Conservation (phyloP, 148 eudicot genomes). For the Rhododendron henanense region DNA sequence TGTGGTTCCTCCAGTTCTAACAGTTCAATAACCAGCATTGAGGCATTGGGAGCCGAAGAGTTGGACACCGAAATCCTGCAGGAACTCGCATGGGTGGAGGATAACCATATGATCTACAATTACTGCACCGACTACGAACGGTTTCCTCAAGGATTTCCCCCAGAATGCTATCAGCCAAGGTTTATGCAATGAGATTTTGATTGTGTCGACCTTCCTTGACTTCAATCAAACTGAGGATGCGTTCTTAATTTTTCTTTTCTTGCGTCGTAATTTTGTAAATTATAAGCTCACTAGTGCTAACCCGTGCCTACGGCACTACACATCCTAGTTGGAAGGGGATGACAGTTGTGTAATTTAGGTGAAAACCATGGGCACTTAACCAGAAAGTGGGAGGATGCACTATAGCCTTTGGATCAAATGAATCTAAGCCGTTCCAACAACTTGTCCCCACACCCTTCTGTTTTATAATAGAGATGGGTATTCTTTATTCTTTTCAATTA, state of each 20-base stretch:
- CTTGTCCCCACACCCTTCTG: no score
- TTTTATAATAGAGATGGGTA: no score
- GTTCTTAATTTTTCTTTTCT: neutral
- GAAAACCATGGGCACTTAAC: no score
- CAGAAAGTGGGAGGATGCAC: no score
- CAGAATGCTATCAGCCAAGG: conserved; percentile 1
- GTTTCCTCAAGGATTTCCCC: conserved; percentile 7
- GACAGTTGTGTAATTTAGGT: no score
- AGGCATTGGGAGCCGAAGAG: neutral
- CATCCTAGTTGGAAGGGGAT: no score
- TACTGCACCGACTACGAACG: conserved; percentile 12
- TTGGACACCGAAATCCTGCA: neutral
- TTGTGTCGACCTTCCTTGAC: no score
- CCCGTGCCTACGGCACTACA: no score
- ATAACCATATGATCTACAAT: neutral
- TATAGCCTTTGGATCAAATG: no score
- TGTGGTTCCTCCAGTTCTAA: neutral
- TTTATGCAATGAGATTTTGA: no score
- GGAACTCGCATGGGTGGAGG: neutral
- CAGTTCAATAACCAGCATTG: neutral
- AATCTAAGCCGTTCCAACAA: no score
- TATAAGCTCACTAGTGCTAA: no score
- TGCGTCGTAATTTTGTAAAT: neutral
- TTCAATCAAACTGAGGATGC: neutral
- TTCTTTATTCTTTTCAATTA: neutral